phyloP scores from a whole-genome alignment of 345 rosid species.

The Eucalyptus sp. region DNA sequence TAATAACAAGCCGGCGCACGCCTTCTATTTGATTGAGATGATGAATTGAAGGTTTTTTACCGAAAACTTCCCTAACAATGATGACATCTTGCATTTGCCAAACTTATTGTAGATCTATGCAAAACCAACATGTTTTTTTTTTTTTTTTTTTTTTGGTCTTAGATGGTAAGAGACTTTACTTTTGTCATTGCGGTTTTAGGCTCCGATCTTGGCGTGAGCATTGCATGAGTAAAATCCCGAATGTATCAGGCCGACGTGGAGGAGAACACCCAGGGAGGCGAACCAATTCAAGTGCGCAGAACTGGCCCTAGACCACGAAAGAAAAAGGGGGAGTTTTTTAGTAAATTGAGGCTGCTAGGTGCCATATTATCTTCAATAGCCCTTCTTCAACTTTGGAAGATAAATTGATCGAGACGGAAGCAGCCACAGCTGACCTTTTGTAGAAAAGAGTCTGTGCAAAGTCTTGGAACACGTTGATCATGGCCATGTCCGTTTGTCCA shows the following conservation, averaged over 20 bases:
- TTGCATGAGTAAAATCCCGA: background rate
- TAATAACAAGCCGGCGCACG: fast-evolving
- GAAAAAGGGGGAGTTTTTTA: background rate
- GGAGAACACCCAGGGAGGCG: background rate
- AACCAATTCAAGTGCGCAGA: background rate
- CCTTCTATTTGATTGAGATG: background rate
- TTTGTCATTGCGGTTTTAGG: background rate
- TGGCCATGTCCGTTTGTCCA: background rate
- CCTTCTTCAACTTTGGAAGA: background rate
- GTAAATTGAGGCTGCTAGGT: background rate
- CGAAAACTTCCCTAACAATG: background rate
- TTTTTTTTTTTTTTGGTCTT: background rate
- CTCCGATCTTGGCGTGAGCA: background rate
- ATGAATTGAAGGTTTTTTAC: background rate
- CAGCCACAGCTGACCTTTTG: background rate
- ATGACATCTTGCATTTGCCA: background rate
- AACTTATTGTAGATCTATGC: background rate
- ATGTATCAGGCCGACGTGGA: background rate
- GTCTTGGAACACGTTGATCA: background rate
- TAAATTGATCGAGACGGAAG: background rate
- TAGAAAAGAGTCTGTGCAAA: background rate
- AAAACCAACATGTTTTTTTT: background rate
- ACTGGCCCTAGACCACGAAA: background rate
- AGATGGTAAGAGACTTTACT: background rate
- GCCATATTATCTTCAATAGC: background rate